Conservation (phyloP, 768 basidiomycete species). For the Lentinula raphanica region DNA sequence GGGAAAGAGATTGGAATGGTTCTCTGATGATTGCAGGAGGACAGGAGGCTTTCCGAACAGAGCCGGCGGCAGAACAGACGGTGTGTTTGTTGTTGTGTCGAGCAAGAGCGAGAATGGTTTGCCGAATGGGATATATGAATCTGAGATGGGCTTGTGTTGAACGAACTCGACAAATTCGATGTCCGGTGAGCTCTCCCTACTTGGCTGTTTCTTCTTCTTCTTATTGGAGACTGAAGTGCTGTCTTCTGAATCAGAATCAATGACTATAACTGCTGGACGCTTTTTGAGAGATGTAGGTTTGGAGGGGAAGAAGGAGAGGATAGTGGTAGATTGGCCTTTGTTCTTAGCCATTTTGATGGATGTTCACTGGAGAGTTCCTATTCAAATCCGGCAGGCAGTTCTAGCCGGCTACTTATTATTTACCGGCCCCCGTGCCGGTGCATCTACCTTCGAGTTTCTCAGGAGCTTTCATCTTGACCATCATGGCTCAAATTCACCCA, state of each 20-base stretch:
- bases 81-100: neutral
- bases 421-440: too few species aligned
- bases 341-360: neutral
- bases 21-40: conserved; percentile 1
- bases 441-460: too few species aligned
- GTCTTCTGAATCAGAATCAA: conserved; percentile 58
- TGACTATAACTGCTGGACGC: conserved; percentile 56
- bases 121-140: conserved; percentile 8
- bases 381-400: neutral
- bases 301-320: conserved; percentile 1
- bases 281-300: too few species aligned
- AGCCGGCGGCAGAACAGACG: neutral
- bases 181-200: conserved; percentile 24
- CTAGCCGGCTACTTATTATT: too few species aligned
- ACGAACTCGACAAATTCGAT: conserved; percentile 27
- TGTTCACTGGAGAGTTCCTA: neutral
- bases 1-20: neutral
- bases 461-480: neutral
- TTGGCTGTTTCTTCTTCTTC: neutral
- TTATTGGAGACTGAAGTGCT: neutral
- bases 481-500: neutral
- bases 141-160: conserved; percentile 1
- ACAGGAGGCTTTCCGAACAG: conserved; percentile 7
- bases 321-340: conserved; percentile 1
- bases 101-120: neutral